Percentiles rank a stretch among this genome's conserved stretches.
Evolutionary conservation across 208 protist genomes (phyloP).

Genomic region (Wallacemonas sp.): DNA sequence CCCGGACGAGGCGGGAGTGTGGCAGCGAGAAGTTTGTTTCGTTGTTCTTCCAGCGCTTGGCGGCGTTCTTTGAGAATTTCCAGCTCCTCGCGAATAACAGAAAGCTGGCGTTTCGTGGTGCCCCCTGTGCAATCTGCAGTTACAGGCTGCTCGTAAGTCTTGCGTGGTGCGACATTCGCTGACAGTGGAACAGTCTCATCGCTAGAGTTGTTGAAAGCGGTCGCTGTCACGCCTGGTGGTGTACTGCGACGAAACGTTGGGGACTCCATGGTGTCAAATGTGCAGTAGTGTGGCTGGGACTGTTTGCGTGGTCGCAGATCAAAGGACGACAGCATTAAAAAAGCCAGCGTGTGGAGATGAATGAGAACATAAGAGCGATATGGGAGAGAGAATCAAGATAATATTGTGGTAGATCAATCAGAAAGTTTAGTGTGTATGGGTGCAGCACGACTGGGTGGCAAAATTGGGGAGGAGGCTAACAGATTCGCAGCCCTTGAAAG

Average conservation of each 20-base stretch:
- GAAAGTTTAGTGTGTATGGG: too few relatives aligned
- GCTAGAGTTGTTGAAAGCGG: not conserved
- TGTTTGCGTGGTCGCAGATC: too few relatives aligned
- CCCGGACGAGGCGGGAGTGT: not conserved
- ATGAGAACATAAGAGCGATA: too few relatives aligned
- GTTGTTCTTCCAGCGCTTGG: conserved; percentile 50
- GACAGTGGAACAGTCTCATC: not conserved
- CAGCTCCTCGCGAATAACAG: conserved; percentile 53
- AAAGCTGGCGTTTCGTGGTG: conserved; percentile 22
- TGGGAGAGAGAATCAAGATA: too few relatives aligned
- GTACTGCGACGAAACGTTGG: not conserved
- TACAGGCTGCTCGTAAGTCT: not conserved
- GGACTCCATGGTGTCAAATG: not conserved
- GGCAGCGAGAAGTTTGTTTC: conserved; percentile 37
- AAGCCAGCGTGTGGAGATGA: too few relatives aligned
- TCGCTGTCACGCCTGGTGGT: not conserved
- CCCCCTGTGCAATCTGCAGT: too few relatives aligned
- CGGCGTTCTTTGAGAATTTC: conserved; percentile 55
- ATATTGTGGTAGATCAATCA: too few relatives aligned
- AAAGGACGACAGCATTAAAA: too few relatives aligned
- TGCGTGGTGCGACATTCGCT: not conserved
- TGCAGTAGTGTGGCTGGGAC: too few relatives aligned
- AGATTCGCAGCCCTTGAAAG: too few relatives aligned
- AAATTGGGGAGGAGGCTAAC: too few relatives aligned
- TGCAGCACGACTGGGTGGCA: too few relatives aligned